Base-by-base conservation (phyloP, 805 yeast species). In the Hanseniaspora occidentalis region DNA sequence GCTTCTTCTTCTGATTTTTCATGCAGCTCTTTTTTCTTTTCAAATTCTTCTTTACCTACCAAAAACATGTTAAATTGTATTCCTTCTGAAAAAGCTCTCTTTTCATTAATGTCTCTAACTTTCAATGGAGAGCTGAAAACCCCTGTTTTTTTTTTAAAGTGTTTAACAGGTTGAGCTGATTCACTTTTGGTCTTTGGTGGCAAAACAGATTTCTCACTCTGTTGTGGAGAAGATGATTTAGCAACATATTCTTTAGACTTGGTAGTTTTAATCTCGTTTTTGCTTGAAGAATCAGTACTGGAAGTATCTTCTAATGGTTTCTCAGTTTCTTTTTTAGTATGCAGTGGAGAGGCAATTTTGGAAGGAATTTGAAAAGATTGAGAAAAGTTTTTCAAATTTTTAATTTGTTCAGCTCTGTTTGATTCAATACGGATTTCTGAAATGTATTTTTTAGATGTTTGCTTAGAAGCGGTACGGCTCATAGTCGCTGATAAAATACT, bases 61-160 rank as follows among this genome's bases (percentile, higher is more conserved):
- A 65, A 47, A 45, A 79, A 71, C 47, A 78, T 60, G 52, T 70
- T 76, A 59, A 79, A 79, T 35, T 19, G 17, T 21, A 8, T 33
- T n/a, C n/a, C n/a, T n/a, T n/a, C n/a, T n/a, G n/a, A n/a, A n/a
- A n/a, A n/a, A n/a, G n/a, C n/a, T n/a, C n/a, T n/a, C n/a, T n/a
- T n/a, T n/a, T n/a, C n/a, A n/a, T n/a, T n/a, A n/a, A n/a, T n/a
- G n/a, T n/a, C n/a, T n/a, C n/a, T n/a, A n/a, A n/a, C n/a, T n/a
- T n/a, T n/a, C n/a, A n/a, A n/a, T n/a, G n/a, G n/a, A n/a, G n/a
- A n/a, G n/a, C n/a, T n/a, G n/a, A n/a, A n/a, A n/a, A n/a, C n/a
- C n/a, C n/a, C n/a, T n/a, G n/a, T n/a, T n/a, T n/a, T n/a, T n/a
- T n/a, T n/a, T n/a, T n/a, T n/a, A n/a, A n/a, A n/a, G n/a, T n/a